Evolutionary conservation across 106 monocot genomes (phyloP).

Genomic region (Platanthera guangdongensis): DNA sequence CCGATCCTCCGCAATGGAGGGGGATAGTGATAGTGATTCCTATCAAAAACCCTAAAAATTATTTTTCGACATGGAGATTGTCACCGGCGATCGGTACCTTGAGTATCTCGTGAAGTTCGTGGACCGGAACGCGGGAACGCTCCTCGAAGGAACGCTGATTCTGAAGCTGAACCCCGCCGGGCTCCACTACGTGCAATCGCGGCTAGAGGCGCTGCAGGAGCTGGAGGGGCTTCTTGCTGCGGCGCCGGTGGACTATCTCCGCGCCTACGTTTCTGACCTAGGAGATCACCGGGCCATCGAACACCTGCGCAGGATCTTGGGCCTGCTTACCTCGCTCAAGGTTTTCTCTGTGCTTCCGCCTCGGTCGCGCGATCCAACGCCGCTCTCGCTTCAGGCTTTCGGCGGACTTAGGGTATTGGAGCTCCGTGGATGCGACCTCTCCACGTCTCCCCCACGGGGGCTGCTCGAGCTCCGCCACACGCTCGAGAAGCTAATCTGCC

Average conservation of each 20-base stretch:
- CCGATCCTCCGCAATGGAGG: slow-evolving; percentile 10
- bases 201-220: slow-evolving; percentile 74
- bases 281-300: slow-evolving; percentile 96
- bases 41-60: slow-evolving; percentile 7
- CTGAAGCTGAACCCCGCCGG: slow-evolving; percentile 92
- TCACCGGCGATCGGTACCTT: slow-evolving; percentile 93
- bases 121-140: slow-evolving; percentile 44
- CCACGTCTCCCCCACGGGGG: slow-evolving; percentile 54
- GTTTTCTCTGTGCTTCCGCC: slow-evolving; percentile 46
- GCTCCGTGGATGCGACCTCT: slow-evolving; percentile 83
- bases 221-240: slow-evolving; percentile 56
- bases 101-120: slow-evolving; percentile 59
- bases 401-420: slow-evolving; percentile 56
- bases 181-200: slow-evolving; percentile 85
- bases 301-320: slow-evolving; percentile 75
- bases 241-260: slow-evolving; percentile 91
- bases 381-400: slow-evolving; percentile 62
- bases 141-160: slow-evolving; percentile 66
- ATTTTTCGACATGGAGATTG: slow-evolving; percentile 33
- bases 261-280: slow-evolving; percentile 90
- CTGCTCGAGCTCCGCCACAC: slow-evolving; percentile 68
- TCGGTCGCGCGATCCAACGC: slow-evolving; percentile 65
- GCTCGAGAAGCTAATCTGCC: slow-evolving; percentile 86
- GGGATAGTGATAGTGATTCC: not conserved
- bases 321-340: slow-evolving; percentile 67